These are phyloP conservation scores for Pleurostoma richardsiae DNA, from an alignment of 2,329 filamentous ascomycete species.

Conservation along the genomic window DNA sequence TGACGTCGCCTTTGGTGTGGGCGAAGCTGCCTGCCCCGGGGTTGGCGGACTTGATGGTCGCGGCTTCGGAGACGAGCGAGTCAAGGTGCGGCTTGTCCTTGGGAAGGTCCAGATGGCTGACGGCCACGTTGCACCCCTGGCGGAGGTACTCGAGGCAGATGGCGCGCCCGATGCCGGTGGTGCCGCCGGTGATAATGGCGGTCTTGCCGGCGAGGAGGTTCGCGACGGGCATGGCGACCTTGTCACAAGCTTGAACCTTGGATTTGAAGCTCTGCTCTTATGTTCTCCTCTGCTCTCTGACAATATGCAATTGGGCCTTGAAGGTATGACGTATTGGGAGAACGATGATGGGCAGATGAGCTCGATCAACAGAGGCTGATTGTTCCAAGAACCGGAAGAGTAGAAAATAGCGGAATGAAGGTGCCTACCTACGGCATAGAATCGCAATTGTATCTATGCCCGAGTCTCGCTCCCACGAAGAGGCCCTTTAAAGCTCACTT, in stretches of 20 bases:
- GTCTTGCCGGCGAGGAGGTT: constrained; percentile 68
- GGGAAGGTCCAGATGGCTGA: constrained; percentile 69
- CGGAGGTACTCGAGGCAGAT: constrained; percentile 74
- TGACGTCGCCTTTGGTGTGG: constrained; percentile 72
- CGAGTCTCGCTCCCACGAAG: no score
- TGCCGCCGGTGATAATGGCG: constrained; percentile 81
- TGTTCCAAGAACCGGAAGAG: no score
- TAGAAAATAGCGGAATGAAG: no score
- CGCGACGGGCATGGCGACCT: constrained; percentile 31
- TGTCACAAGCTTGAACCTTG: neutral
- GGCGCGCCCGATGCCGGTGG: constrained; percentile 81
- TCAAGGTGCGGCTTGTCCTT: constrained; percentile 46
- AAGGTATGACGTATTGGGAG: no score
- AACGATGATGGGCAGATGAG: no score
- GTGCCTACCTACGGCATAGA: no score
- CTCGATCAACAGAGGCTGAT: no score
- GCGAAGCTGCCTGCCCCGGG: constrained; percentile 53
- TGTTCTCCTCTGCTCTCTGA: no score
- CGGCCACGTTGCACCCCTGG: constrained; percentile 72
- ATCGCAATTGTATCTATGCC: no score
- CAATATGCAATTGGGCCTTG: no score
- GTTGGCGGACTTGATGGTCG: constrained; percentile 35
- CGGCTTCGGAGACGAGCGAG: constrained; percentile 47
- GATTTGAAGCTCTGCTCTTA: no score
- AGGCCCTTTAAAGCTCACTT: no score